Evolutionary conservation across 148 eudicot genomes (phyloP), one percentile per base, ranked within the genome.

Genomic region (Fagopyrum esculentum): DNA sequence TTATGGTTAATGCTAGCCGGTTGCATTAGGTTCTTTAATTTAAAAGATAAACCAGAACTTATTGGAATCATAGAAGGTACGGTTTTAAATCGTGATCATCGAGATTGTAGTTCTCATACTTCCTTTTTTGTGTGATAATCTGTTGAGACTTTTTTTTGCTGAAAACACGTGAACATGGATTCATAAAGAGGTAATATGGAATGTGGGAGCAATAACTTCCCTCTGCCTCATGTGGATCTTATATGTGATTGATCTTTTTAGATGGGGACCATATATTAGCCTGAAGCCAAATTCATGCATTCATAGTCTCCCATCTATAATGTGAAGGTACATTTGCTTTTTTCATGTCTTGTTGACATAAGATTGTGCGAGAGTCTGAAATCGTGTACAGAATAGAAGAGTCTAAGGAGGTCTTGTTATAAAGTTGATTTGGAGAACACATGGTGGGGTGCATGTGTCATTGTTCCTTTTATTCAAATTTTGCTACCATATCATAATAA

Each of bases 361-460:
- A 43, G 46, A 66, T 22, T 66, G 47, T 66, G 71, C 6, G 44
- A 29, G 30, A 35, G 44, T 60, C 40, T 30, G 69, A 9, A 35
- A 9, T n/a, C 13, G 47, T 4, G 9, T 66, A 66, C 71, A 66
- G 45, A 66, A 66, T 66, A 66, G 71, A 66, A 35, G 17, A 5
- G 6, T 12, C 4, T 9, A 30, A 63, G 69, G 45, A 16, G 6
- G 60, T 22, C 40, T 63, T 63, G 69, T 63, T 8, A 43, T 40
- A 12, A 66, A 66, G 10, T 43, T 66, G 40, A 30, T 13, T 66
- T 35, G 47, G 46, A 40, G 47, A 40, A 40, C 71, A 40, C 71
- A 43, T 63, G 69, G 45, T 63, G 45, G 69, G 69, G 69, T 63
- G 69, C 69, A 63, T 63, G 9, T 63, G 15, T 63, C 69, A 63